Percentiles rank a stretch among this genome's conserved stretches.
phyloP scores from a whole-genome alignment of 1,139 yeast genomes.

The Taphrina populina region DNA sequence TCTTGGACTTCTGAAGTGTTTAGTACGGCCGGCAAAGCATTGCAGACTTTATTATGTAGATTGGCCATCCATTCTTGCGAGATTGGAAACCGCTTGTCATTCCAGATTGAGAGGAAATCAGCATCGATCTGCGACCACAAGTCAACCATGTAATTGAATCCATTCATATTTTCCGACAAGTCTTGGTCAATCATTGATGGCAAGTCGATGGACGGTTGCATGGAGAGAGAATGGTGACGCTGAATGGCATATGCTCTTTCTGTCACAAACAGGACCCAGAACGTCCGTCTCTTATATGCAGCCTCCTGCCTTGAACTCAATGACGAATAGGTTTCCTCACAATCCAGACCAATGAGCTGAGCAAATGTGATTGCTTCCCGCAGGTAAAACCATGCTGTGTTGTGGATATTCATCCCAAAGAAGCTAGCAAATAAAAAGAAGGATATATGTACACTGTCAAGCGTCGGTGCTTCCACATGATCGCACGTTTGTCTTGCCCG shows the following conservation, averaged over 20 bases:
- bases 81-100: conserved; percentile 18
- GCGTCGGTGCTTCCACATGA: conserved; percentile 35
- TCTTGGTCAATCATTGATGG: conserved; percentile 8
- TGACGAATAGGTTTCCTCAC: conserved; percentile 35
- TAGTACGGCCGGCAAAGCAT: conserved; percentile 10
- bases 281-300: conserved; percentile 14
- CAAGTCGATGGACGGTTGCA: conserved; percentile 26
- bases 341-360: conserved; percentile 38
- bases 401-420: conserved; percentile 32
- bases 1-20: conserved; percentile 22
- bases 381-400: conserved; percentile 38
- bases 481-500: conserved; percentile 36
- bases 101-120: conserved; percentile 23
- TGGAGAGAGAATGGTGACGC: conserved; percentile 18
- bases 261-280: conserved; percentile 31
- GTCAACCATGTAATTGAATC: conserved; percentile 28
- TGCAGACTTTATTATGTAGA: conserved; percentile 6
- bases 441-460: conserved; percentile 38
- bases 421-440: conserved; percentile 39
- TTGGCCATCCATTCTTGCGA: conserved; percentile 16
- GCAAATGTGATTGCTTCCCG: conserved; percentile 40
- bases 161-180: conserved; percentile 13
- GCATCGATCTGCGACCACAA: conserved; percentile 26
- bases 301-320: conserved; percentile 8
- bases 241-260: conserved; percentile 31